phyloP scores from a whole-genome alignment of 306 rosid species.

The apple (Malus domestica) region DNA sequence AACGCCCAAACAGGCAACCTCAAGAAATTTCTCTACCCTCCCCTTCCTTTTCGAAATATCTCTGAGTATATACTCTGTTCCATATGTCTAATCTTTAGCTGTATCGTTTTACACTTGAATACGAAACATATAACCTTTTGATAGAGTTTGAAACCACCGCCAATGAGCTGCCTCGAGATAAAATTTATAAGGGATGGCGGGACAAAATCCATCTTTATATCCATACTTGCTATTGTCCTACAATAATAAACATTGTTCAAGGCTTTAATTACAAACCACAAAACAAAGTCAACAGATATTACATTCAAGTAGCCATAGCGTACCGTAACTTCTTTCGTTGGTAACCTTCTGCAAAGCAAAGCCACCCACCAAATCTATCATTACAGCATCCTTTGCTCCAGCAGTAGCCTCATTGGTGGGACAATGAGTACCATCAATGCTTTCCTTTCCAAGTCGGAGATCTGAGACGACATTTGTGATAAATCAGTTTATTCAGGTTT shows the following conservation, averaged over 20 bases:
- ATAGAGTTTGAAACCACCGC: constrained; percentile 80
- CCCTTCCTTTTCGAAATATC: not conserved
- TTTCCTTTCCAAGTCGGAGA: constrained; percentile 41
- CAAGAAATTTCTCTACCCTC: not conserved
- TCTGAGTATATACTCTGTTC: not conserved
- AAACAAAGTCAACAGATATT: not conserved
- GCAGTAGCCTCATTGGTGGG: constrained; percentile 50
- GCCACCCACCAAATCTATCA: constrained; percentile 87
- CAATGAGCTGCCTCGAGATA: constrained; percentile 84
- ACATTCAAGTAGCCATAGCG: constrained; percentile 14
- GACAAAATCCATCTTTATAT: constrained; percentile 79
- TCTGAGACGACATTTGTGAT: constrained; percentile 35
- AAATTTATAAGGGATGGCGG: constrained; percentile 88
- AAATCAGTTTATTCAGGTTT: constrained; percentile 14
- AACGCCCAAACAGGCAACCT: not conserved
- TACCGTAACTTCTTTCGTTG: constrained; percentile 83
- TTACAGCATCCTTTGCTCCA: constrained; percentile 56
- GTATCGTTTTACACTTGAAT: constrained; percentile 1
- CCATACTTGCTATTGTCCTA: constrained; percentile 85
- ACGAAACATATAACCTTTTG: constrained; percentile 57
- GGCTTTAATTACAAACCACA: not conserved
- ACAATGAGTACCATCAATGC: constrained; percentile 34
- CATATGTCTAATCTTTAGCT: too few relatives aligned
- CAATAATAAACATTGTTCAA: constrained; percentile 22
- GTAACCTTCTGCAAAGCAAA: constrained; percentile 87